Conservation (phyloP, 345 rosid species). For the Gossypium anomalum region DNA sequence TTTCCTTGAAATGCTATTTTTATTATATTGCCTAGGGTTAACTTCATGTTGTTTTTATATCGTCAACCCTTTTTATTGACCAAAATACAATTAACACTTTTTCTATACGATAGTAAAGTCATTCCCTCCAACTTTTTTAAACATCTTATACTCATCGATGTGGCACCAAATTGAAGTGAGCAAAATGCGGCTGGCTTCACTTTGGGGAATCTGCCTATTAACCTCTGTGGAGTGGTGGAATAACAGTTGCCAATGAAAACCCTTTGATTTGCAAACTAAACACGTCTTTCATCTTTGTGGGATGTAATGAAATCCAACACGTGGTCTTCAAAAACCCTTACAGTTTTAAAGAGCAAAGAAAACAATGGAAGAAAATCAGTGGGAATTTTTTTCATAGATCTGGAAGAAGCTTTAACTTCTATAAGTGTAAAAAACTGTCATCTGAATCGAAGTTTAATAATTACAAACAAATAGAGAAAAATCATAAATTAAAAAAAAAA, state of each 20-base stretch:
- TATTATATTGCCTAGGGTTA: too few relatives aligned
- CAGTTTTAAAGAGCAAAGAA: not conserved
- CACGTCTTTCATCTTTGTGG: constrained; percentile 51
- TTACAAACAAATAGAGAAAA: constrained; percentile 16
- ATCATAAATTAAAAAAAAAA: constrained; percentile 5
- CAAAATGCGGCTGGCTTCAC: constrained; percentile 81
- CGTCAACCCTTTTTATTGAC: too few relatives aligned
- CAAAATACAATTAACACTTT: too few relatives aligned
- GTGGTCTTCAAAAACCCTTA: constrained; percentile 20
- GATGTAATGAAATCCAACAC: constrained; percentile 67
- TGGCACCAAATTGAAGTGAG: constrained; percentile 94
- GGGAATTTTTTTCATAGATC: constrained; percentile 29
- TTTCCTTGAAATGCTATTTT: too few relatives aligned
- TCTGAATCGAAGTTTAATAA: constrained; percentile 29
- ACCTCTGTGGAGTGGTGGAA: constrained; percentile 66
- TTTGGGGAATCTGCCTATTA: constrained; percentile 77
- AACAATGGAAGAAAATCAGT: not conserved
- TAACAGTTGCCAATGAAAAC: constrained; percentile 93
- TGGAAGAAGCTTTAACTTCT: constrained; percentile 29
- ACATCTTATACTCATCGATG: constrained; percentile 51
- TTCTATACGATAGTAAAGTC: too few relatives aligned
- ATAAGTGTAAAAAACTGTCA: constrained; percentile 17
- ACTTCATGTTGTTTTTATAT: too few relatives aligned
- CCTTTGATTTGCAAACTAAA: constrained; percentile 59
- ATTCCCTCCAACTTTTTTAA: too few relatives aligned